These are phyloP conservation scores for Trichoderma arundinaceum DNA, from an alignment of 2,329 filamentous ascomycete species.

Conservation along the genomic window DNA sequence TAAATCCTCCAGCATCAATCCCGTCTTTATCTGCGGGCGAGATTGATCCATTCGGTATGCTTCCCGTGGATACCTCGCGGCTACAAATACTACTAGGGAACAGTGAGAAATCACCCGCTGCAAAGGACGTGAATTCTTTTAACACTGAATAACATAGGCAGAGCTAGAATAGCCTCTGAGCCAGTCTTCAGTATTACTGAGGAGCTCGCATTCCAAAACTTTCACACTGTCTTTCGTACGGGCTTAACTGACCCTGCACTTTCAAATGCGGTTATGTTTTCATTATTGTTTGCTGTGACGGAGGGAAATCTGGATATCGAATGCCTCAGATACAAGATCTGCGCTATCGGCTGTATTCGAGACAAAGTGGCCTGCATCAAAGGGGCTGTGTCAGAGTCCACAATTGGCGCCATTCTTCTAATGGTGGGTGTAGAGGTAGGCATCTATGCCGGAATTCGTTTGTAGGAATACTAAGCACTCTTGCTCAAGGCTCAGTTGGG, in stretches of 20 bases:
- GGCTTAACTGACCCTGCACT: constrained; percentile 4
- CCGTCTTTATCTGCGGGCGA: background rate
- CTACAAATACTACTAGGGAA: background rate
- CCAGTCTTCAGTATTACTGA: background rate
- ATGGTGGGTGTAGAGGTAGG: constrained; percentile 10
- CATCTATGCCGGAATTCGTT: background rate
- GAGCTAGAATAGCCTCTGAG: constrained; percentile 5
- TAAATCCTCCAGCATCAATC: background rate
- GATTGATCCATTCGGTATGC: background rate
- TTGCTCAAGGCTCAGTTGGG: constrained; percentile 3
- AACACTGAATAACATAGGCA: background rate
- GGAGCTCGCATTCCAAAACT: constrained; percentile 11
- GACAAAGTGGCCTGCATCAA: background rate
- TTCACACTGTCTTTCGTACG: background rate
- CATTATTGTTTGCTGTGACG: background rate
- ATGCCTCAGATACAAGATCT: constrained; percentile 6
- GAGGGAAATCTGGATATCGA: constrained; percentile 1
- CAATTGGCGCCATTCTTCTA: constrained; percentile 11
- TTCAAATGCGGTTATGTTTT: constrained; percentile 2
- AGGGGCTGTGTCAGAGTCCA: constrained; percentile 8
- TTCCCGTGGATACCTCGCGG: constrained; percentile 6
- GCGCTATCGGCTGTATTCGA: background rate
- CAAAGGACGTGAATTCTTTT: background rate
- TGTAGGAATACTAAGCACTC: background rate
- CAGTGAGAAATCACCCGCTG: background rate